Conservation (phyloP, 768 basidiomycete genomes). For the Polyporus arcularius region DNA sequence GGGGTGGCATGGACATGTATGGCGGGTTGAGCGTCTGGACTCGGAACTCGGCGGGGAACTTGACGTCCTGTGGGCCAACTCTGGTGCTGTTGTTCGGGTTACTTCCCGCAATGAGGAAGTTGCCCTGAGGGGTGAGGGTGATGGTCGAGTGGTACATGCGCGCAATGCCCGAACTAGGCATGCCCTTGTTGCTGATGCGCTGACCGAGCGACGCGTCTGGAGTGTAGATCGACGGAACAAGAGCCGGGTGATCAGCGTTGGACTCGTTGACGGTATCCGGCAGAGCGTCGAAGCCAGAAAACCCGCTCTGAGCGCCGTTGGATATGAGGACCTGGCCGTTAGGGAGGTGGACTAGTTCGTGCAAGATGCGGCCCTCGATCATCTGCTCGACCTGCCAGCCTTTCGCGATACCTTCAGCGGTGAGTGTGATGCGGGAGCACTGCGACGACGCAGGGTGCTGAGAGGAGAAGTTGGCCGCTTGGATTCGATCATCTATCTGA, state of each 20-base stretch:
- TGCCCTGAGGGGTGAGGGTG: slow-evolving; percentile 70
- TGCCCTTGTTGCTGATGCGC: slow-evolving; percentile 58
- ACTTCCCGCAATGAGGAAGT: slow-evolving; percentile 79
- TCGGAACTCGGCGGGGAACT: slow-evolving; percentile 84
- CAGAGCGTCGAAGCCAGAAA: slow-evolving; percentile 59
- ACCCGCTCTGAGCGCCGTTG: slow-evolving; percentile 73
- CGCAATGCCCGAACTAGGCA: slow-evolving; percentile 68
- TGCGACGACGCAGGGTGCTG: slow-evolving; percentile 73
- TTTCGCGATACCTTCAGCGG: slow-evolving; percentile 57
- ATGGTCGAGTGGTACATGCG: slow-evolving; percentile 82
- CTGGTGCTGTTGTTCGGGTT: slow-evolving; percentile 82
- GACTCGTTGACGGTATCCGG: slow-evolving; percentile 52
- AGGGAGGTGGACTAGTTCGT: slow-evolving; percentile 76
- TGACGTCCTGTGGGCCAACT: slow-evolving; percentile 37
- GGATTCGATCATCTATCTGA: slow-evolving; percentile 48
- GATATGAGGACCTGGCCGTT: slow-evolving; percentile 73
- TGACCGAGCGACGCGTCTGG: slow-evolving; percentile 52
- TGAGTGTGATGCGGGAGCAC: slow-evolving; percentile 69
- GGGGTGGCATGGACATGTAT: too few relatives aligned
- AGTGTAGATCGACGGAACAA: slow-evolving; percentile 68
- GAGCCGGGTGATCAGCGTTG: slow-evolving; percentile 74
- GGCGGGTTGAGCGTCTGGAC: slow-evolving; percentile 87
- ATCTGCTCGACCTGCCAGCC: slow-evolving; percentile 81
- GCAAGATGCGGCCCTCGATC: slow-evolving; percentile 74
- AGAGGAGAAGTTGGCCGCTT: slow-evolving; percentile 66